Evolutionary conservation across 176 grass and related monocot genomes (phyloP).

Genomic region (Miscanthus lutarioriparius): DNA sequence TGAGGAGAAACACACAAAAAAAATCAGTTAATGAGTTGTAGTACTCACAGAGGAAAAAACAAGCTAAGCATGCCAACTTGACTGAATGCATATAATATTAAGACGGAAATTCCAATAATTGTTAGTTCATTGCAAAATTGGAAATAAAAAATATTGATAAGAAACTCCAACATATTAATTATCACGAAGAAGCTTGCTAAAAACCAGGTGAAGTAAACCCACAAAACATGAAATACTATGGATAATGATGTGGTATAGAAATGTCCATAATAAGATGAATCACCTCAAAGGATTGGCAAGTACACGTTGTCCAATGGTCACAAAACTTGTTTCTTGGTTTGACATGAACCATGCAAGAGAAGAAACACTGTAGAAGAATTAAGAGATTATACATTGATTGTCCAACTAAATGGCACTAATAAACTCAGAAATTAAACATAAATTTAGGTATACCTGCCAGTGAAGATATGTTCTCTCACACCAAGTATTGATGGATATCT

Average conservation of each 20-base stretch:
- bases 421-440: conserved; percentile 8
- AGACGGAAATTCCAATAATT: background rate
- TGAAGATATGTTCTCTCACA: conserved; percentile 97
- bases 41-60: background rate
- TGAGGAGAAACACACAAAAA: background rate
- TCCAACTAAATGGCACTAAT: conserved; percentile 10
- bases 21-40: background rate
- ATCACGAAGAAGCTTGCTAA: background rate
- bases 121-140: background rate
- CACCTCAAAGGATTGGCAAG: conserved; percentile 98
- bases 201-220: background rate
- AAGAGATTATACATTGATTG: conserved; percentile 3
- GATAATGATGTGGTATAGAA: conserved; percentile 3
- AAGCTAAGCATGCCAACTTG: conserved; percentile 17
- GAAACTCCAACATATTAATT: background rate
- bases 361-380: conserved; percentile 80
- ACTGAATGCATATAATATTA: conserved; percentile 23
- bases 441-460: conserved; percentile 59
- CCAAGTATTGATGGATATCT: conserved; percentile 96
- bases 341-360: conserved; percentile 99
- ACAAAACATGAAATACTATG: conserved; percentile 7
- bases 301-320: conserved; percentile 96
- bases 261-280: conserved; percentile 27
- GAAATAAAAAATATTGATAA: background rate
- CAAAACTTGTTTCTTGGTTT: conserved; percentile 98